Evolutionary conservation across 352 stramenopile genomes (phyloP).

Genomic region (Phytophthora pseudosyringae): DNA sequence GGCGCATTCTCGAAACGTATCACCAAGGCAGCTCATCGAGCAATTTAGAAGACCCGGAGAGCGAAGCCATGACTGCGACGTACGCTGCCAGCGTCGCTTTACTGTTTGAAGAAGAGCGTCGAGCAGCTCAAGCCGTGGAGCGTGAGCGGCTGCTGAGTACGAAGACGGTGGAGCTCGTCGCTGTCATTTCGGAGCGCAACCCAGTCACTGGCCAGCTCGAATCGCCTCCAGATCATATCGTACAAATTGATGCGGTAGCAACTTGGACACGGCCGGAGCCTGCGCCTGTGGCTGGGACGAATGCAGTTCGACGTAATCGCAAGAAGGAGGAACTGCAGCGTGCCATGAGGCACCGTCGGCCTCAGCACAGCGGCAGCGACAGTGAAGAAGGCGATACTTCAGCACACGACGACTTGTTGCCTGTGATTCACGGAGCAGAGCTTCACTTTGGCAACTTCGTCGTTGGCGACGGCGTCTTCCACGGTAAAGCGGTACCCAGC

Average conservation of each 20-base stretch:
- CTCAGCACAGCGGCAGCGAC: slow-evolving; percentile 12
- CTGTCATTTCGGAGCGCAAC: slow-evolving; percentile 40
- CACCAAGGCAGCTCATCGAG: slow-evolving; percentile 38
- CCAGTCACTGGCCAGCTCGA: slow-evolving; percentile 50
- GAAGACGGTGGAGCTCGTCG: slow-evolving; percentile 10
- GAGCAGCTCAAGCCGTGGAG: slow-evolving; percentile 20
- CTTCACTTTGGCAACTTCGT: slow-evolving; percentile 56
- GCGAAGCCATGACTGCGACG: slow-evolving; percentile 48
- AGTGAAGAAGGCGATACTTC: slow-evolving; percentile 7
- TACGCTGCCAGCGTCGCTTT: slow-evolving; percentile 55
- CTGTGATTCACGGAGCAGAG: slow-evolving; percentile 31
- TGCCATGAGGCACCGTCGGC: slow-evolving; percentile 29
- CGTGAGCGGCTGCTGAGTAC: slow-evolving; percentile 3
- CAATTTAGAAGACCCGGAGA: slow-evolving; percentile 41
- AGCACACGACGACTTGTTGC: slow-evolving; percentile 15
- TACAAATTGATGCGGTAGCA: slow-evolving; percentile 28
- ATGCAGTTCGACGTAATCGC: slow-evolving; percentile 24
- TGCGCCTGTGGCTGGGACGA: background rate
- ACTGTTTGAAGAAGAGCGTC: slow-evolving; percentile 60
- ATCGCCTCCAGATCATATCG: slow-evolving; percentile 42
- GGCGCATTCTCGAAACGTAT: slow-evolving; percentile 53
- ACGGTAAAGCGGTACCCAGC: too few species aligned
- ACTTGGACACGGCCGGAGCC: background rate
- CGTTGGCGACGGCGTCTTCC: background rate
- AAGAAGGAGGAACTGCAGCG: slow-evolving; percentile 45